Evolutionary conservation across 306 rosid species (phyloP), one percentile per base, ranked within the genome.

Genomic region (Pyrus pyrifolia): DNA sequence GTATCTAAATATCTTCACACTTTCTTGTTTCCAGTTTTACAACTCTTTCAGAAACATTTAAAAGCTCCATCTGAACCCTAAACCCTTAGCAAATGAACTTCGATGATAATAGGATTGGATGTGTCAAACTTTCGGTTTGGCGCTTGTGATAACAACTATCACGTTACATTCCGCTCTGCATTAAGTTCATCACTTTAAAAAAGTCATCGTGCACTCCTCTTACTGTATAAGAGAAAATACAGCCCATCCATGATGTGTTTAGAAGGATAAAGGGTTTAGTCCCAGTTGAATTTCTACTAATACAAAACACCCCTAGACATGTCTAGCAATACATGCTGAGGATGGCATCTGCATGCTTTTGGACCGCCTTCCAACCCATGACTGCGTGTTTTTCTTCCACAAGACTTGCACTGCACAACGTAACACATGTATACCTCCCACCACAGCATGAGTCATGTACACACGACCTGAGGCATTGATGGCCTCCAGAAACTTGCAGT

Each of bases 371-470:
- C 88, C 87, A 87, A 0, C 87, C 83, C 73, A 40, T 75, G 5
- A 66, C 7, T 25, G 87, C 77, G 52, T 85, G 89, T 1, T 46
- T 61, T n/a, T 89, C 91, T 55, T 85, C 83, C 1, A 86, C 79
- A 17, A 89, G 61, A 9, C 88, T 82, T 2, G 82, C 82, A 31
- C 70, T 0, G 88, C 86, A 65, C 78, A 87, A 10, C 93, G 61
- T 4, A 85, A 58, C 22, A 77, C 63, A 23, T 67, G 86, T 27
- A 76, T 52, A 13, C 82, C 86, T 30, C 59, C 88, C 35, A 87
- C 80, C 13, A 74, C 66, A 3, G 85, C 57, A 74, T 82, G 89
- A 42, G 83, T 82, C 89, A 89, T 87, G 83, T n/a, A 89, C 6
- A 64, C 75, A 1, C 62, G 11, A 1, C 91, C 93, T 1, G 83